A percentile compares a stretch with the other conserved stretches of the same genome.
Conservation (phyloP, 495 filamentous ascomycete genomes). For the Penicillium flavigenum region DNA sequence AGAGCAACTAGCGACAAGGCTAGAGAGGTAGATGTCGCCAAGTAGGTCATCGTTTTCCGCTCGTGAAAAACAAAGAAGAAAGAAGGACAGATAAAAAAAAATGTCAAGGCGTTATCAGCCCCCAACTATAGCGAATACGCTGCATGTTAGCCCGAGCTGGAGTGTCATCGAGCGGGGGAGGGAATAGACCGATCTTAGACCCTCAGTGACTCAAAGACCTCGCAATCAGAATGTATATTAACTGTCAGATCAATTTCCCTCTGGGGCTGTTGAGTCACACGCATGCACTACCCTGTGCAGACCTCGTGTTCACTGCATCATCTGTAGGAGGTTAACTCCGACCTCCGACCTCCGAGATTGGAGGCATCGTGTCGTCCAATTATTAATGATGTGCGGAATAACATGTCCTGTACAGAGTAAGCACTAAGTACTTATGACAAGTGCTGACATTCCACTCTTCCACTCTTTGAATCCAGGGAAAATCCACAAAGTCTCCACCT, state of each 20-base stretch:
- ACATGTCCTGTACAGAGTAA: background rate
- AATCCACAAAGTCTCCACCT: background rate
- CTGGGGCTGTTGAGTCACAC: slow-evolving; percentile 1
- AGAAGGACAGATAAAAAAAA: background rate
- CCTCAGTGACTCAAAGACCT: background rate
- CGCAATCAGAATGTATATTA: background rate
- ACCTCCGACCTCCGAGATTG: background rate
- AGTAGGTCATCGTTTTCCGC: slow-evolving; percentile 26
- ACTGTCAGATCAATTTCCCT: background rate
- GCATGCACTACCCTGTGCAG: background rate
- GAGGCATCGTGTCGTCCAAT: background rate
- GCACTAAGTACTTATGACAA: background rate
- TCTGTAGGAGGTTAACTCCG: background rate
- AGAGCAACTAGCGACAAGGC: slow-evolving; percentile 29
- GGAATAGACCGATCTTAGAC: slow-evolving; percentile 1
- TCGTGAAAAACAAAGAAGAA: background rate
- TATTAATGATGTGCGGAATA: background rate
- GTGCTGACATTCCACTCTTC: background rate
- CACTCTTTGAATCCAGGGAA: background rate
- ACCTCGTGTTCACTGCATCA: background rate
- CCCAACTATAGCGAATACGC: background rate
- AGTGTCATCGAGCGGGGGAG: slow-evolving; percentile 7
- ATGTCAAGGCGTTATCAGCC: background rate
- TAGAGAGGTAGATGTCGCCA: slow-evolving; percentile 20
- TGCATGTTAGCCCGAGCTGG: background rate